Evolutionary conservation across 1,139 yeast genomes (phyloP), one percentile per base, ranked within the genome.

Genomic region (Candida freyschussii): DNA sequence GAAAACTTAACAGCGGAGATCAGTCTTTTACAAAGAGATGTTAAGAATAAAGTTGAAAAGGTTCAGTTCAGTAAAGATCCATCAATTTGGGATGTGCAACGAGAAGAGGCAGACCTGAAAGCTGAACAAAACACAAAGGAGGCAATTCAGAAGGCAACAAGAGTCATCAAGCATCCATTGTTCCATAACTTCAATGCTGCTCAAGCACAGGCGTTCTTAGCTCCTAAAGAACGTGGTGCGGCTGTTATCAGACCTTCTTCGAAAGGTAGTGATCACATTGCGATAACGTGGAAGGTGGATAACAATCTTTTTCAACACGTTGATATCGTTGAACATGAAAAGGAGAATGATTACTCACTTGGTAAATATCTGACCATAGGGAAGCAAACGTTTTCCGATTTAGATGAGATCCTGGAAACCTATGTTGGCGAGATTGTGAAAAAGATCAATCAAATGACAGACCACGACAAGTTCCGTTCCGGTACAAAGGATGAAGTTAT

Each of bases 221-320:
- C 96, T 10, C 84, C 95, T 12, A 75, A 83, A 57, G 75, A 79
- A 29, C 80, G 89, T 40, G 99, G 99, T 31, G 96, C 86, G 50
- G 75, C 87, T 62, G 95, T 93, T 20, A 85, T 91, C 37, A 75
- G 99, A 48, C 98, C 97, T 9, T 87, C 96, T 1, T 85, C 95
- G 7, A 78, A 80, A 42, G 98, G 98, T 21, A 70, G 75, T 26
- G 83, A 85, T 45, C 96, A 78, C 57, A 70, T 91, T 48, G 89
- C 96, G 2, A 82, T 89, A 24, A 91, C 99, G 0, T 91, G 98
- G 97, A 91, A 91, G 56, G 89, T 93, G 24, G 91, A 86, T 40
- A 91, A 84, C 52, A 83, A 80, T 54, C 65, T 91, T 44, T 93
- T 82, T 62, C 98, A 93, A 57, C 97, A 91, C 57, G 67, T 93